A percentile compares a stretch with the other conserved stretches of the same genome.
Conservation (phyloP, 257 asterid genomes). For the Przewalskia tangutica region DNA sequence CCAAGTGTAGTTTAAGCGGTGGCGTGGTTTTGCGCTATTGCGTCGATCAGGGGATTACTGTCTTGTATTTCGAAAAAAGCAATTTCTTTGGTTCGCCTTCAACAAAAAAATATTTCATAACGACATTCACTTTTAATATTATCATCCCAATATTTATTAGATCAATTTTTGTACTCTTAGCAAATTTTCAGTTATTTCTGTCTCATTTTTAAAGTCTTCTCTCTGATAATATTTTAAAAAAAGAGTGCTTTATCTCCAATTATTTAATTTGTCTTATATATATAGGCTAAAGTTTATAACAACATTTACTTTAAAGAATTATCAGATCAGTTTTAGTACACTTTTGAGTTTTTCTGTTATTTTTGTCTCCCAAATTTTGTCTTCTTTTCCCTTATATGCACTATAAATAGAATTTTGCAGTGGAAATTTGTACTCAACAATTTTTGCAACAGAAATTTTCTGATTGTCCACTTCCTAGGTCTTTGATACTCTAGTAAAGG, state of each 20-base stretch:
- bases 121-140: neutral
- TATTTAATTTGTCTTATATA: neutral
- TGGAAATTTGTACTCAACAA: neutral
- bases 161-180: neutral
- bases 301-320: too few species aligned
- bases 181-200: neutral
- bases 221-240: neutral
- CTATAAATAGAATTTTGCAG: neutral
- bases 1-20: too few species aligned
- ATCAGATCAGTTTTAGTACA: too few species aligned
- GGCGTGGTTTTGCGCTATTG: too few species aligned
- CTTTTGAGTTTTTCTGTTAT: neutral
- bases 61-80: too few species aligned
- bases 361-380: neutral
- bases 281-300: neutral
- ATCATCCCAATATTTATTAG: neutral
- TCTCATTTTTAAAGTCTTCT: neutral
- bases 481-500: neutral
- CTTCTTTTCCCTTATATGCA: neutral
- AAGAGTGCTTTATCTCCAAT: neutral
- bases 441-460: neutral
- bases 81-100: too few species aligned
- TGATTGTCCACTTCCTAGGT: neutral
- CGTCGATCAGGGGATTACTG: too few species aligned
- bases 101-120: too few species aligned